Percentiles rank a stretch among this genome's conserved stretches.
Evolutionary conservation across 192 early-diverging fungal species (phyloP).

Genomic region (Coemansia nantahalensis): DNA sequence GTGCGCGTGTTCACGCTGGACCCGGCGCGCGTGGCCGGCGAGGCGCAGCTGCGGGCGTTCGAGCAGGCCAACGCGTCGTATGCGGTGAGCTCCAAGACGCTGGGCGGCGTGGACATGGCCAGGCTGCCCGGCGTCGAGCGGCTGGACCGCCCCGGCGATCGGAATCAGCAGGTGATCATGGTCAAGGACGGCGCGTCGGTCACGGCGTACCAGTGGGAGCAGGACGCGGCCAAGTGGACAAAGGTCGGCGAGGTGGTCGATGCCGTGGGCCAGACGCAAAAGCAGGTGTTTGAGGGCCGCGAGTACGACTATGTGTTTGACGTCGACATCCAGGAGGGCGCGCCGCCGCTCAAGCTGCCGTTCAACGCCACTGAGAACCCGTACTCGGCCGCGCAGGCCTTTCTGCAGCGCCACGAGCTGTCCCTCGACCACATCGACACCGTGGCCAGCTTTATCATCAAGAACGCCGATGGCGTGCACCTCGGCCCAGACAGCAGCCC

Average conservation of each 20-base stretch:
- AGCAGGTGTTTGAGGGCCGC: conserved; percentile 76
- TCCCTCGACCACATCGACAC: conserved; percentile 85
- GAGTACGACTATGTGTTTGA: conserved; percentile 99
- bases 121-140: conserved; percentile 78
- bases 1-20: conserved; percentile 78
- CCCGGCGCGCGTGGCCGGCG: conserved; percentile 58
- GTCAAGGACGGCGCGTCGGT: conserved; percentile 68
- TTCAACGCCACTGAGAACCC: conserved; percentile 94
- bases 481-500: conserved; percentile 1
- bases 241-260: conserved; percentile 96
- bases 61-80: conserved; percentile 48
- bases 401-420: conserved; percentile 79
- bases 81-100: conserved; percentile 44
- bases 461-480: conserved; percentile 70
- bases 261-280: conserved; percentile 69
- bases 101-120: conserved; percentile 79
- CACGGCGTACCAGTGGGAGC: conserved; percentile 89
- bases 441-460: conserved; percentile 90
- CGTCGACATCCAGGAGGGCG: conserved; percentile 85
- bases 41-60: conserved; percentile 40
- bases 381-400: conserved; percentile 87
- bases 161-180: conserved; percentile 91
- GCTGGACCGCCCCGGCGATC: conserved; percentile 60
- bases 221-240: conserved; percentile 60
- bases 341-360: conserved; percentile 84